These are phyloP conservation scores for Ceratobasidium sp. DNA, from an alignment of 1,284 basidiomycete genomes.

Conservation along the genomic window DNA sequence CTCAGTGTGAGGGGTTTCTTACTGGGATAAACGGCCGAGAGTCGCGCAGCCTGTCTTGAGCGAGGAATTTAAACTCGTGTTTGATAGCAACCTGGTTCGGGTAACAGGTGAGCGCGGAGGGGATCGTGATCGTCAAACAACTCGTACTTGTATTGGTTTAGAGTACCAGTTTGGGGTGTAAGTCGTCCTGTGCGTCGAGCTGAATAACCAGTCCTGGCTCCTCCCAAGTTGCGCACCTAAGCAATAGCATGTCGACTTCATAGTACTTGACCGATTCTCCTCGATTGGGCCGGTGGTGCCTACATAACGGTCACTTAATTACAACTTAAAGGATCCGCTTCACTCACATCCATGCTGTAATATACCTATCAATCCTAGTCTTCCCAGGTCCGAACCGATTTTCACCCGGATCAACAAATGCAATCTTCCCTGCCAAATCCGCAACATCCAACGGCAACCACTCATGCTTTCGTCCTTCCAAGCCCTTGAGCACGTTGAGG, in stretches of 20 bases:
- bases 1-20: background rate
- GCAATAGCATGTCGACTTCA: background rate
- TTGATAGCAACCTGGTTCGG: constrained; percentile 20
- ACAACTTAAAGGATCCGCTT: background rate
- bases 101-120: background rate
- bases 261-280: background rate
- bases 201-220: no score
- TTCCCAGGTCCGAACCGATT: background rate
- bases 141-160: constrained; percentile 1
- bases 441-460: constrained; percentile 17
- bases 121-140: no score
- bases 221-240: background rate
- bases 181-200: background rate
- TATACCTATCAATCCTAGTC: background rate
- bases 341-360: constrained; percentile 25
- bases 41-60: background rate
- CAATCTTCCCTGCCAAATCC: constrained; percentile 12
- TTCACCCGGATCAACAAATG: background rate
- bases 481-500: background rate
- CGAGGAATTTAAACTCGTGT: background rate
- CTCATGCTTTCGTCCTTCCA: constrained; percentile 1
- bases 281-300: background rate
- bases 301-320: no score
- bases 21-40: background rate
- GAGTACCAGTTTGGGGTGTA: constrained; percentile 32